phyloP scores from a whole-genome alignment of 1,284 basidiomycete genomes.

The Chiua sp. region DNA sequence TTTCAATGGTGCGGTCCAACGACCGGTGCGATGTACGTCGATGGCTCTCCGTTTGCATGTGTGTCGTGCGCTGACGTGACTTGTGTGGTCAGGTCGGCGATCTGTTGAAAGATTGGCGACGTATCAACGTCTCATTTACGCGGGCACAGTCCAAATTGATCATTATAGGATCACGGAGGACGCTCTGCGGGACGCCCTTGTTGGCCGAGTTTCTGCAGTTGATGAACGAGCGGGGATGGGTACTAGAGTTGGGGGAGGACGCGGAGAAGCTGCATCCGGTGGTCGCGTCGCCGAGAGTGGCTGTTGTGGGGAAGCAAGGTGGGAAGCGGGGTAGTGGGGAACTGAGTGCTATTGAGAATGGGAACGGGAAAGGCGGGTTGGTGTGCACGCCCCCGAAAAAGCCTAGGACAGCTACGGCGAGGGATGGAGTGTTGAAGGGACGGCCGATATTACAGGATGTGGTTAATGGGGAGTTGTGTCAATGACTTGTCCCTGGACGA shows the following conservation, averaged over 20 bases:
- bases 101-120: constrained; percentile 91
- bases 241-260: constrained; percentile 56
- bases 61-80: neutral
- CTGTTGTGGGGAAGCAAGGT: constrained; percentile 10
- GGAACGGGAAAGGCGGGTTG: neutral
- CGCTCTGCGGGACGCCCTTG: constrained; percentile 66
- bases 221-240: constrained; percentile 76
- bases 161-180: constrained; percentile 85
- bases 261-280: constrained; percentile 60
- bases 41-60: neutral
- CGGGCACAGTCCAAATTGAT: constrained; percentile 90
- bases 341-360: neutral
- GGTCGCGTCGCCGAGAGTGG: constrained; percentile 19
- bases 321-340: constrained; percentile 22
- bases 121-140: constrained; percentile 97
- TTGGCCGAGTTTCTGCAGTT: constrained; percentile 76
- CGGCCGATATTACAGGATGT: constrained; percentile 64
- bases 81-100: constrained; percentile 73
- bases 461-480: constrained; percentile 43
- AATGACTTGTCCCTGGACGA: too few species aligned
- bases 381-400: constrained; percentile 35
- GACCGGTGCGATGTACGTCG: constrained; percentile 66
- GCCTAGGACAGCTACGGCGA: constrained; percentile 39
- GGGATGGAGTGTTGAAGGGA: constrained; percentile 54
- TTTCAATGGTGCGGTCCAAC: constrained; percentile 93